Evolutionary conservation across 2,329 filamentous ascomycete genomes (phyloP).

Genomic region (Microthyrium microscopicum): DNA sequence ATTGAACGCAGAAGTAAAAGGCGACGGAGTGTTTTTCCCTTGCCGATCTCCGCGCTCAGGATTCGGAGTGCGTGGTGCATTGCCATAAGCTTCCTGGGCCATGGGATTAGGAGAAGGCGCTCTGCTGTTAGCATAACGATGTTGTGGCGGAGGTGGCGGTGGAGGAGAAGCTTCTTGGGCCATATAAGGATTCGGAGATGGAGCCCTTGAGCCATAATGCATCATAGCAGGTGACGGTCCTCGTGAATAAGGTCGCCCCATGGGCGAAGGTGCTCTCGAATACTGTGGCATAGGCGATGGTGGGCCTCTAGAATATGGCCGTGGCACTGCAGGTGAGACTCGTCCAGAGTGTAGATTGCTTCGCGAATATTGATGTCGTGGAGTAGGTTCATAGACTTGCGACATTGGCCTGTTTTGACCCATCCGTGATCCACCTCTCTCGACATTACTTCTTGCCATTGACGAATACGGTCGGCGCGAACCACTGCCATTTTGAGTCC

Average conservation of each 20-base stretch:
- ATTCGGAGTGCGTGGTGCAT: conserved; percentile 29
- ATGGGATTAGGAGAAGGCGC: conserved; percentile 28
- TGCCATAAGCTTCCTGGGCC: conserved; percentile 12
- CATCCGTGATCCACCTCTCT: conserved; percentile 26
- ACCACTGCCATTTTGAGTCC: too few relatives aligned
- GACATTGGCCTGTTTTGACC: conserved; percentile 16
- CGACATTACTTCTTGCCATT: too few relatives aligned
- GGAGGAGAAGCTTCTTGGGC: conserved; percentile 51
- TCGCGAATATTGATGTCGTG: too few relatives aligned
- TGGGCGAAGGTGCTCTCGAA: conserved; percentile 17
- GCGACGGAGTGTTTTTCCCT: conserved; percentile 68
- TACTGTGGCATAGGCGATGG: conserved; percentile 17
- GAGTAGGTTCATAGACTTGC: too few relatives aligned
- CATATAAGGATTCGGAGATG: conserved; percentile 20
- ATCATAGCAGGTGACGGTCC: conserved; percentile 8
- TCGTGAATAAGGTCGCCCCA: conserved; percentile 13
- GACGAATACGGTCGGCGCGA: conserved; percentile 33
- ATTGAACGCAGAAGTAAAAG: conserved; percentile 88
- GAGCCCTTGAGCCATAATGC: conserved; percentile 16
- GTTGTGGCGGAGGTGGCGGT: conserved; percentile 71
- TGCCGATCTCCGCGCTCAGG: conserved; percentile 26
- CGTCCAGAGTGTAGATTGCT: conserved; percentile 21
- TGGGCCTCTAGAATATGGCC: conserved; percentile 9
- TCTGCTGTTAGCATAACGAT: conserved; percentile 38
- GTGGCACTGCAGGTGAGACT: conserved; percentile 20